These are phyloP conservation scores for Przewalskia tangutica DNA, from an alignment of 257 asterid genomes.

Conservation along the genomic window DNA sequence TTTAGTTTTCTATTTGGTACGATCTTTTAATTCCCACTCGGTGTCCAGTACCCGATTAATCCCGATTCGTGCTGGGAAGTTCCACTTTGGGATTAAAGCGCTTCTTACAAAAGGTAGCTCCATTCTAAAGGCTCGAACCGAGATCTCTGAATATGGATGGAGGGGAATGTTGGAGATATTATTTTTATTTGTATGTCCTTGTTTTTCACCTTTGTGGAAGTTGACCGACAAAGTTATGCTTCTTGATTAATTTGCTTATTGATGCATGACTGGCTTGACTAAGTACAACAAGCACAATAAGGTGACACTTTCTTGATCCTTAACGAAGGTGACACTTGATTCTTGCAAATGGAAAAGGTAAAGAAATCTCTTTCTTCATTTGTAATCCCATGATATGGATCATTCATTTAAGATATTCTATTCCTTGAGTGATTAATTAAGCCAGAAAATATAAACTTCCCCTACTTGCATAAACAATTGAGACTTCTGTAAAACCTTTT, in stretches of 20 bases:
- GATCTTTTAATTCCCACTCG: background rate
- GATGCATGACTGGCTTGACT: background rate
- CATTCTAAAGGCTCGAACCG: background rate
- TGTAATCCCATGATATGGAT: background rate
- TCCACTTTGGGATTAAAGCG: background rate
- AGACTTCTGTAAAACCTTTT: background rate
- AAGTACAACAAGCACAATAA: background rate
- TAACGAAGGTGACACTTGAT: background rate
- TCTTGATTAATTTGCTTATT: background rate
- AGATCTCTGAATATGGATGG: background rate
- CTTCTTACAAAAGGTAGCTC: background rate
- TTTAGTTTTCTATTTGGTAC: background rate
- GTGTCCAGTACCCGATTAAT: background rate
- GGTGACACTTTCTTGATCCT: background rate
- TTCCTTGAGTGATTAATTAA: background rate
- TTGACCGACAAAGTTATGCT: background rate
- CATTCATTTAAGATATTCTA: background rate
- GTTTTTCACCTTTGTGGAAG: background rate
- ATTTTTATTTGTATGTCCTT: background rate
- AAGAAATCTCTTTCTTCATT: background rate
- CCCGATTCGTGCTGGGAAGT: background rate
- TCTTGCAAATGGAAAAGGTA: background rate
- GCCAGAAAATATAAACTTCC: background rate
- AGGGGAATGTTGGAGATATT: background rate
- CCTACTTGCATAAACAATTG: background rate